Evolutionary conservation across 192 early-diverging fungal genomes (phyloP).

Genomic region (Hyaloraphidium curvatum): DNA sequence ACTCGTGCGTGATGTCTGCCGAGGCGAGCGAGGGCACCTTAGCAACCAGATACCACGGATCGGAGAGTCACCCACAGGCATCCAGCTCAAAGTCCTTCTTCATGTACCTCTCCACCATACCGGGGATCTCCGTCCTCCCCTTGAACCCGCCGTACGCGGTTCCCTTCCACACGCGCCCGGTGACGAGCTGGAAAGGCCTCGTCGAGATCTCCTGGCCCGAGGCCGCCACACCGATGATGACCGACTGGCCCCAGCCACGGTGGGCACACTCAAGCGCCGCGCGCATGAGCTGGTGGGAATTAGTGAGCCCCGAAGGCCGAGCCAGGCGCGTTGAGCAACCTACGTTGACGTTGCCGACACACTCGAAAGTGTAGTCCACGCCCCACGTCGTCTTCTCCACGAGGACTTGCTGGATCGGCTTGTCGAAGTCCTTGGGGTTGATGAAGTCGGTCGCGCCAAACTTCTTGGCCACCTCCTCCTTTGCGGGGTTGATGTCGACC

Average conservation of each 20-base stretch:
- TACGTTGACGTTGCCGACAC: slow-evolving; percentile 36
- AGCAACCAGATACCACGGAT: too few relatives aligned
- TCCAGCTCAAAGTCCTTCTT: slow-evolving; percentile 75
- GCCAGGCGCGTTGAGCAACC: neutral
- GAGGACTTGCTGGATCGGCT: slow-evolving; percentile 52
- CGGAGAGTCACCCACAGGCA: slow-evolving; percentile 48
- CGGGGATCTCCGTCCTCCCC: slow-evolving; percentile 75
- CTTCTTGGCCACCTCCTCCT: slow-evolving; percentile 52
- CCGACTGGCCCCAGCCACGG: slow-evolving; percentile 81
- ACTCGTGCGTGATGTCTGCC: slow-evolving; percentile 51
- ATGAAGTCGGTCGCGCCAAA: slow-evolving; percentile 78
- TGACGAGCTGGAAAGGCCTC: slow-evolving; percentile 91
- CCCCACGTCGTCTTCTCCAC: slow-evolving; percentile 88
- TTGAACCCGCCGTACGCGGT: slow-evolving; percentile 94
- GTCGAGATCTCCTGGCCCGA: slow-evolving; percentile 83
- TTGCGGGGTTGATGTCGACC: slow-evolving; percentile 71
- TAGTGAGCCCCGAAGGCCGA: neutral
- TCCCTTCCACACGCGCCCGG: slow-evolving; percentile 85
- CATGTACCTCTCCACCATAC: slow-evolving; percentile 71
- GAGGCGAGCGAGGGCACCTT: neutral
- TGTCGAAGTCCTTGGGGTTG: slow-evolving; percentile 68
- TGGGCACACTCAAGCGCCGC: slow-evolving; percentile 80
- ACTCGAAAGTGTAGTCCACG: slow-evolving; percentile 91
- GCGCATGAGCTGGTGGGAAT: slow-evolving; percentile 56
- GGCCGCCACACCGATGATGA: slow-evolving; percentile 82